Evolutionary conservation across 2,329 filamentous ascomycete species (phyloP), one percentile per base, ranked within the genome.

Genomic region (Penicillium sp.): DNA sequence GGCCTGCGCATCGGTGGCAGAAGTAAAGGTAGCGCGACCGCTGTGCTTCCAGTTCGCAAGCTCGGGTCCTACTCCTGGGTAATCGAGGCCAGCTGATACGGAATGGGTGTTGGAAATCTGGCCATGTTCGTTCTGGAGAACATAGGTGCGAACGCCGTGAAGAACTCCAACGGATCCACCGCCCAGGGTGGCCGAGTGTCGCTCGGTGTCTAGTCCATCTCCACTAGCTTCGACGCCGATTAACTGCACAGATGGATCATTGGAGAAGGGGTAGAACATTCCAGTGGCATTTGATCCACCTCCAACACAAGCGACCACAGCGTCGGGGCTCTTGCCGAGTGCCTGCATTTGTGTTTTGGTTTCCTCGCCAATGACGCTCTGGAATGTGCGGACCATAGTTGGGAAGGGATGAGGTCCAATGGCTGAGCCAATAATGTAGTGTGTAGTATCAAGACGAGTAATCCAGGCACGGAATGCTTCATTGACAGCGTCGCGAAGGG

Each of bases 391-490:
- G 48, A 97, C 94, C 59, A 97, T 97, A 47, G 91, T 96, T 1
- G 94, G 94, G 87, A 97, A 97, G 10, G 94, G 94, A 73, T 99
- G 94, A 45, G 94, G 94, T 0, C 94, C 94, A 66, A 99, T 99
- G 43, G 94, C 94, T 14, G 92, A 97, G 53, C 94, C 94, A 66
- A 99, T 96, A 67, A 97, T 94, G 80, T 97, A 99, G 81, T 99
- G 94, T 0, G 94, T 97, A 16, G 91, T 95, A 66, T 92, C 87
- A 14, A 99, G 89, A 63, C 92, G 84, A 52, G 92, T 89, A n/a
- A 99, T 92, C 94, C 94, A 99, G 59, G 90, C 87, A 43, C 94
- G 89, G 69, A 99, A 79, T 16, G 94, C 92, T 77, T 99, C 93
- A 78, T 97, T 97, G 77, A 97, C 93, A 3, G 93, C 90, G 67